phyloP scores from a whole-genome alignment of 2,329 filamentous ascomycete species.

The Lachnum nothofagi region DNA sequence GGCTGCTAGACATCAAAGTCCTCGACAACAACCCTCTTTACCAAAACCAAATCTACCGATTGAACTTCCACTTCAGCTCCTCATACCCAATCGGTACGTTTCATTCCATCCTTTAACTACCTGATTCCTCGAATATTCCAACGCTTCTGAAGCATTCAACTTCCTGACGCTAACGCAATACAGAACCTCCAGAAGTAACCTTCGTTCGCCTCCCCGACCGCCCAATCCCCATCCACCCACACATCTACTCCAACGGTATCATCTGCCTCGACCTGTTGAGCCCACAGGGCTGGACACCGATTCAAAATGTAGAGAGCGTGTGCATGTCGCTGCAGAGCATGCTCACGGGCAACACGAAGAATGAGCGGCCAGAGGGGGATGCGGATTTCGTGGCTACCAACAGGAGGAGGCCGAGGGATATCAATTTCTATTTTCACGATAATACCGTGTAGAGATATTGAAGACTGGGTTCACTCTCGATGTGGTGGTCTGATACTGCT shows the following conservation, averaged over 20 bases:
- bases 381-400: constrained; percentile 83
- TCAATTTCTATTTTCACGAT: constrained; percentile 92
- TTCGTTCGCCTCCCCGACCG: constrained; percentile 65
- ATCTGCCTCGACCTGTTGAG: constrained; percentile 94
- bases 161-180: neutral
- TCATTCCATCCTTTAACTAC: neutral
- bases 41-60: constrained; percentile 68
- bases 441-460: constrained; percentile 69
- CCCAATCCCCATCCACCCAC: constrained; percentile 86
- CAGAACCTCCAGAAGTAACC: constrained; percentile 91
- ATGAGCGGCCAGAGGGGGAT: constrained; percentile 85
- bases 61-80: constrained; percentile 80
- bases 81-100: constrained; percentile 82
- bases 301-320: constrained; percentile 94
- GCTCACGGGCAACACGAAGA: constrained; percentile 89
- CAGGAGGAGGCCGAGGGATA: constrained; percentile 74
- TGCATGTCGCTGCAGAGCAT: constrained; percentile 98
- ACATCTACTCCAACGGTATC: constrained; percentile 96
- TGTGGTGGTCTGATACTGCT: too few relatives aligned
- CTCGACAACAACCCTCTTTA: constrained; percentile 90
- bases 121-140: neutral
- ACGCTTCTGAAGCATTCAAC: neutral
- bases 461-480: too few relatives aligned
- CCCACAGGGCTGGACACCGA: constrained; percentile 84
- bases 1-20: constrained; percentile 87